Evolutionary conservation across 75 land plant species (phyloP).

Genomic region (Picea glauca): DNA sequence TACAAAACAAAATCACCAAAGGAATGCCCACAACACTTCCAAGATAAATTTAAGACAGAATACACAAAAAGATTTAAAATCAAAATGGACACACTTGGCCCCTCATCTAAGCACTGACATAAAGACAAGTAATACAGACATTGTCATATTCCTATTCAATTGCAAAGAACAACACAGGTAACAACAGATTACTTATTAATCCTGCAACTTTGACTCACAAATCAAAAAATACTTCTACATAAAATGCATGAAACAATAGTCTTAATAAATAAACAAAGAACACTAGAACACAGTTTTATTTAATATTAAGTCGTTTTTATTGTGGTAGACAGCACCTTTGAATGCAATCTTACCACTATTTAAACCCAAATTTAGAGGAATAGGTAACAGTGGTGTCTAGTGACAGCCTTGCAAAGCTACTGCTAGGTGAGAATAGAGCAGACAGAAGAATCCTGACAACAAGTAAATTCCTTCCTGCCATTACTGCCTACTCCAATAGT

Average conservation of each 20-base stretch:
- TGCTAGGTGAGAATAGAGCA: background rate
- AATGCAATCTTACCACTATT: background rate
- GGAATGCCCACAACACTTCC: background rate
- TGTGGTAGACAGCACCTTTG: background rate
- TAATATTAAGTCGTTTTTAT: background rate
- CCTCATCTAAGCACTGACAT: background rate
- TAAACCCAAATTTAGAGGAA: background rate
- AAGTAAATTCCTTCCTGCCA: too few species aligned
- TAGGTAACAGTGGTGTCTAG: background rate
- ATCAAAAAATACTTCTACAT: background rate
- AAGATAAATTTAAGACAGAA: background rate
- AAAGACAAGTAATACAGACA: background rate
- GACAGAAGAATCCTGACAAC: too few species aligned
- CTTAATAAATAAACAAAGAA: too few species aligned
- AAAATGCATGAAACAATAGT: background rate
- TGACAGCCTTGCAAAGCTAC: background rate
- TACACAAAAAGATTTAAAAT: background rate
- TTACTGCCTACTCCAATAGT: background rate
- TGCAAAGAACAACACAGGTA: background rate
- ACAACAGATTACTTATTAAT: background rate
- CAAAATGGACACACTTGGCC: background rate
- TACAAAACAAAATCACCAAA: background rate
- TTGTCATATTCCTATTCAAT: background rate
- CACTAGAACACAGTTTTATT: background rate
- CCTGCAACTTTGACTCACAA: background rate